phyloP scores from a whole-genome alignment of 441 rosid species.

The Euphorbia schlechtendalii region DNA sequence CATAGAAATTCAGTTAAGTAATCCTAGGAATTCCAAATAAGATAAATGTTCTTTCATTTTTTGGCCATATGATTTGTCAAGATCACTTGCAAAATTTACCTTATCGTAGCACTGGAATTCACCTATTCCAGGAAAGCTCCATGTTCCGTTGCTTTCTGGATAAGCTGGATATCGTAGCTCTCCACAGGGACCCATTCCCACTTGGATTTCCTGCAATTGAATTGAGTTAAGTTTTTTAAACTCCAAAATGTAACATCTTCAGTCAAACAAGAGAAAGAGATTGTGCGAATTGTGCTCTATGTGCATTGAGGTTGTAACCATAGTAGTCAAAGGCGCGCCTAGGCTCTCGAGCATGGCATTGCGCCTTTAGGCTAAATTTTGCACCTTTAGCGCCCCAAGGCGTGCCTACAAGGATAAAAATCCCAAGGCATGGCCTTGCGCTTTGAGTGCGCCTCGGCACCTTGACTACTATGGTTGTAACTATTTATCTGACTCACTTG shows the following conservation, averaged over 20 bases:
- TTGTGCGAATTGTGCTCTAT: neutral
- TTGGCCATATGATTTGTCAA: neutral
- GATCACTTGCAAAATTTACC: slow-evolving; percentile 27
- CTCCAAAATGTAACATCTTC: neutral
- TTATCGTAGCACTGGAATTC: slow-evolving; percentile 35
- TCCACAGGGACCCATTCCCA: slow-evolving; percentile 97
- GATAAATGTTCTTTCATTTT: neutral
- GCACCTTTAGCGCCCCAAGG: no score
- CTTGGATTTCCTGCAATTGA: slow-evolving; percentile 82
- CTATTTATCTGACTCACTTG: neutral
- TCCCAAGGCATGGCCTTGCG: no score
- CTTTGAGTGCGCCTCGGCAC: no score
- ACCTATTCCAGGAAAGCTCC: slow-evolving; percentile 93
- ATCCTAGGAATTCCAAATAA: slow-evolving; percentile 4
- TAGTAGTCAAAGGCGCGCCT: no score
- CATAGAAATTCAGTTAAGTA: slow-evolving; percentile 17
- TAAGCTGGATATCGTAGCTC: slow-evolving; percentile 88
- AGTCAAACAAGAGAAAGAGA: neutral
- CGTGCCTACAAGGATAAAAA: no score
- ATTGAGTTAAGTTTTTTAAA: slow-evolving; percentile 8
- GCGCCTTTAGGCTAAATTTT: no score
- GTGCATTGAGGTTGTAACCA: neutral
- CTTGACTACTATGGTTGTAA: no score
- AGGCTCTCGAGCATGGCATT: no score
- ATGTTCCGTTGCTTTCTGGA: slow-evolving; percentile 93